Evolutionary conservation across 2,329 filamentous ascomycete species (phyloP), one percentile per base, ranked within the genome.

Genomic region (Trichoderma sp.): DNA sequence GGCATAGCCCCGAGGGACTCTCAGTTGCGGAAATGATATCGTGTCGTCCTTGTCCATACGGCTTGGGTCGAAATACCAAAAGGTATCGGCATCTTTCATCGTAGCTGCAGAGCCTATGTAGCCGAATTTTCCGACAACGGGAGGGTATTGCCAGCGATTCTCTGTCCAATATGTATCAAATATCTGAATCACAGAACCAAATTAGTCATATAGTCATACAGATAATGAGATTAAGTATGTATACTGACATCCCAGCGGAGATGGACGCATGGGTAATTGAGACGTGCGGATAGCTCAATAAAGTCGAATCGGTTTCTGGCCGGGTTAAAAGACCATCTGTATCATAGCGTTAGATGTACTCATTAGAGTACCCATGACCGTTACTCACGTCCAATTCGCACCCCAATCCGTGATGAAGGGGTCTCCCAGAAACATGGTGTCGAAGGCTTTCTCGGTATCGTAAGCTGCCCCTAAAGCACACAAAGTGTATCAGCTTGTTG

Each of bases 91-190:
- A 63, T 77, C 74, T 56, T 77, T 75, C 77, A 80, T 80, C 21
- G 77, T 79, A 5, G 81, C 80, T 4, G 80, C 80, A 1, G 81
- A 79, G 24, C 83, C 83, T 59, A 85, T 72, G 65, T 79, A 84
- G n/a, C 79, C 78, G 14, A 75, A 75, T 61, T 79, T 59, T 24
- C 81, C 81, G 3, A 77, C 71, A 4, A 76, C 71, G 0, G 78
- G 82, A 4, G 83, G 83, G 60, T 82, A 83, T 11, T 75, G 68
- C 83, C 82, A 84, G 43, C 79, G 73, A 1, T 72, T 70, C 66
- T 83, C 80, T 0, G 74, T 75, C 77, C 80, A 84, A 24, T 75
- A 73, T 2, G 69, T 71, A 4, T 80, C 77, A 67, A 81, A 83
- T 30, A 84, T 81, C 78, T 80, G 46, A 1, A 28, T 14, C 4